Evolutionary conservation across 345 rosid species (phyloP).

Genomic region (Citrus sinensis): DVS_A1.0 CM039161.1:22695001-22695500

Average conservation of each 20-base stretch:
- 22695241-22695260: not conserved
- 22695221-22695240: not conserved
- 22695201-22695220: not conserved
- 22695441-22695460: slow-evolving; percentile 62
- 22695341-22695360: not conserved
- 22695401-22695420: slow-evolving; percentile 68
- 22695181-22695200: not conserved
- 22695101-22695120: not conserved
- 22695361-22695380: slow-evolving; percentile 56
- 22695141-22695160: not conserved
- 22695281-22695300: not conserved
- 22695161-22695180: not conserved
- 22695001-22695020: not conserved
- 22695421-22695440: slow-evolving; percentile 68
- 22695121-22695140: not conserved
- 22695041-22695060: no score
- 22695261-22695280: not conserved
- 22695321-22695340: not conserved
- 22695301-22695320: not conserved
- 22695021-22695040: not conserved
- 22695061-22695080: not conserved
- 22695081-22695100: not conserved
- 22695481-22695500: slow-evolving; percentile 66
- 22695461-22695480: slow-evolving; percentile 65
- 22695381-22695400: slow-evolving; percentile 65